Evolutionary conservation across 352 stramenopile species (phyloP).

Genomic region (Elongisporangium undulatum): DNA sequence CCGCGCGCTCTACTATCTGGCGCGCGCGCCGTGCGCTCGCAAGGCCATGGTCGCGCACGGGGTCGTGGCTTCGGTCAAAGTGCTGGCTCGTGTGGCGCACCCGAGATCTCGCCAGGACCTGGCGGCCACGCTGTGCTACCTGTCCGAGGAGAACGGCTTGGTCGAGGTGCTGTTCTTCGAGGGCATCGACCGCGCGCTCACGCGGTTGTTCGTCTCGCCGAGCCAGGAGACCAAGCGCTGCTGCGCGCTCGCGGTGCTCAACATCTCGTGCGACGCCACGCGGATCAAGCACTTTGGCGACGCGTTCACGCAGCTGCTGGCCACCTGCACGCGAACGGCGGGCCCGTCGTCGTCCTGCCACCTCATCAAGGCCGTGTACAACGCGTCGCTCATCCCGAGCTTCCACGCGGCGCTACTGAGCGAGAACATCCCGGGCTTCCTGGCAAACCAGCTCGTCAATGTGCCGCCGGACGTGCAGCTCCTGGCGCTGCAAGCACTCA

Average conservation of each 20-base stretch:
- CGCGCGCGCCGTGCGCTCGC: slow-evolving; percentile 26
- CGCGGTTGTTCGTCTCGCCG: slow-evolving; percentile 33
- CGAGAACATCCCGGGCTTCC: slow-evolving; percentile 62
- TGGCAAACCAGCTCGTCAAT: slow-evolving; percentile 37
- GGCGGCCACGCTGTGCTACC: slow-evolving; percentile 54
- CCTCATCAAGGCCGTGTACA: slow-evolving; percentile 73
- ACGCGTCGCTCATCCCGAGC: slow-evolving; percentile 41
- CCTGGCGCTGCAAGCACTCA: slow-evolving; percentile 40
- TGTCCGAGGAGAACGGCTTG: slow-evolving; percentile 55
- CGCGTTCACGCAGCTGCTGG: slow-evolving; percentile 49
- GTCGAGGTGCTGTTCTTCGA: slow-evolving; percentile 64
- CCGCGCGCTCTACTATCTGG: slow-evolving; percentile 64
- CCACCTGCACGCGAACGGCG: slow-evolving; percentile 10
- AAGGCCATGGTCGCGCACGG: slow-evolving; percentile 53
- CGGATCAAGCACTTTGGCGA: slow-evolving; percentile 70
- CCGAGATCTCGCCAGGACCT: slow-evolving; percentile 44
- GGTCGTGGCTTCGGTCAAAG: slow-evolving; percentile 41
- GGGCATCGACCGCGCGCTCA: slow-evolving; percentile 58
- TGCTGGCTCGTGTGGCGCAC: slow-evolving; percentile 29
- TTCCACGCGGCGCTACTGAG: slow-evolving; percentile 57
- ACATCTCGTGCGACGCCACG: slow-evolving; percentile 50
- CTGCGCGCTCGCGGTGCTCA: slow-evolving; percentile 62
- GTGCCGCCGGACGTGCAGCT: slow-evolving; percentile 32
- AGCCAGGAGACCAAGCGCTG: slow-evolving; percentile 66
- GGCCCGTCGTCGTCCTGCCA: slow-evolving; percentile 14